These are phyloP conservation scores for Polytrichum commune DNA, from an alignment of 225 moss, liverwort and hornwort species.

Conservation along the genomic window DNA sequence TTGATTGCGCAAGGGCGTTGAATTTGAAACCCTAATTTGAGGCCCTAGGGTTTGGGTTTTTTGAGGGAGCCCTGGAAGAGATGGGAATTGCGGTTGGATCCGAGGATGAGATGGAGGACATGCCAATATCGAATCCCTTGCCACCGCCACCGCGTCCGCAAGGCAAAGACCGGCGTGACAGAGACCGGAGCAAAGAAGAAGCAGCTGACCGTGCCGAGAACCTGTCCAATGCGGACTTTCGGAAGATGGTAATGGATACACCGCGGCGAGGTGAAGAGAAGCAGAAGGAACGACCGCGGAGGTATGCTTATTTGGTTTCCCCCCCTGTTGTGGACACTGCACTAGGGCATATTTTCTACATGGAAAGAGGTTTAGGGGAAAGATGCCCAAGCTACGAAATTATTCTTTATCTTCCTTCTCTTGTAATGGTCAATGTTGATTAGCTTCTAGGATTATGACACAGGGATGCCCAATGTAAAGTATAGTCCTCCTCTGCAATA, in stretches of 20 bases:
- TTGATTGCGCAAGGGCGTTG: too few relatives aligned
- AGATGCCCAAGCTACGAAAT: too few relatives aligned
- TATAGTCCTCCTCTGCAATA: too few relatives aligned
- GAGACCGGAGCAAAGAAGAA: conserved; percentile 37
- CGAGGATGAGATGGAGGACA: conserved; percentile 59
- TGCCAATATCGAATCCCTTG: conserved; percentile 62
- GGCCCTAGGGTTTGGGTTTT: not conserved
- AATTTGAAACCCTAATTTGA: conserved; percentile 1
- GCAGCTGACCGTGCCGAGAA: conserved; percentile 56
- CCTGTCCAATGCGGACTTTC: conserved; percentile 66
- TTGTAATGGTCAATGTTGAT: too few relatives aligned
- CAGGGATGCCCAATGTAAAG: too few relatives aligned
- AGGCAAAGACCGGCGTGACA: conserved; percentile 31
- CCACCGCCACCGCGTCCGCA: conserved; percentile 65
- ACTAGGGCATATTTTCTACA: too few relatives aligned
- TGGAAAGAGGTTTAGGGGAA: too few relatives aligned
- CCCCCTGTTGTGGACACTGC: not conserved
- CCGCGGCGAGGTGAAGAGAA: conserved; percentile 59
- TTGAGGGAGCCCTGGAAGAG: conserved; percentile 18
- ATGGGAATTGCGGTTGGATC: conserved; percentile 51
- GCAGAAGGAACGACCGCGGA: conserved; percentile 50
- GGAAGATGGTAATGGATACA: conserved; percentile 70
- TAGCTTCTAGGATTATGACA: too few relatives aligned
- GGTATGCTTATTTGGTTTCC: conserved; percentile 20
- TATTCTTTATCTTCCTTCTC: too few relatives aligned